Evolutionary conservation across 805 yeast species (phyloP), one percentile per base, ranked within the genome.

Genomic region (Jamesozyma gamospora): DNA sequence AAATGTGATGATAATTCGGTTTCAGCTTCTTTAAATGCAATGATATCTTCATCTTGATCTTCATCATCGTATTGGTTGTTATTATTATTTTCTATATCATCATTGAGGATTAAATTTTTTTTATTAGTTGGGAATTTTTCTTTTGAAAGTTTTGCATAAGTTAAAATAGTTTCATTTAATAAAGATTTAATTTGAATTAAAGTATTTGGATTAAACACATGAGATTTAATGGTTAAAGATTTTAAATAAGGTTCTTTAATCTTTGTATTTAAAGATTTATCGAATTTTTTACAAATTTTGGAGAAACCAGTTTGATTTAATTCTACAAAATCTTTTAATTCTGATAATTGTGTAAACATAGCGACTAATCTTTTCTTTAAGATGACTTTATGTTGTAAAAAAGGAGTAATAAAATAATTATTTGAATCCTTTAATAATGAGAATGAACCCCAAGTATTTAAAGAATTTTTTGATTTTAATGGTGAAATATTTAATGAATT

Each of bases 211-310:
- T 66, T 51, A 56, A 88, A 90, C 10, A 79, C 71, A 34, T 72
- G 67, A 0, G 82, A 68, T 37, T 66, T 61, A 15, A 53, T 45
- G 2, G 71, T 66, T 25, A 80, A 60, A 34, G 63, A 60, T 13
- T 63, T 55, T 53, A 83, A 62, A 54, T 83, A 86, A 21, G 65
- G 67, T n/a, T 64, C 64, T 50, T 78, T 79, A 30, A 82, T 64
- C 21, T 72, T 58, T 29, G 82, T 74, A 42, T 74, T 72, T 47
- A 85, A 65, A 10, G 84, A 77, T 58, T 90, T 90, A 63, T 92
- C 96, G 58, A 85, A 92, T 62, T 90, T 90, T 60, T 90, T 90
- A 48, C 87, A 70, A 32, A 90, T 88, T 62, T 90, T 90, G 37
- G 83, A 73, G 60, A 90, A 84, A 2, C 96, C 97, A 18, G 94